These are phyloP conservation scores for Polytrichum commune DNA, from an alignment of 225 moss, liverwort and hornwort species.

Conservation along the genomic window DNA sequence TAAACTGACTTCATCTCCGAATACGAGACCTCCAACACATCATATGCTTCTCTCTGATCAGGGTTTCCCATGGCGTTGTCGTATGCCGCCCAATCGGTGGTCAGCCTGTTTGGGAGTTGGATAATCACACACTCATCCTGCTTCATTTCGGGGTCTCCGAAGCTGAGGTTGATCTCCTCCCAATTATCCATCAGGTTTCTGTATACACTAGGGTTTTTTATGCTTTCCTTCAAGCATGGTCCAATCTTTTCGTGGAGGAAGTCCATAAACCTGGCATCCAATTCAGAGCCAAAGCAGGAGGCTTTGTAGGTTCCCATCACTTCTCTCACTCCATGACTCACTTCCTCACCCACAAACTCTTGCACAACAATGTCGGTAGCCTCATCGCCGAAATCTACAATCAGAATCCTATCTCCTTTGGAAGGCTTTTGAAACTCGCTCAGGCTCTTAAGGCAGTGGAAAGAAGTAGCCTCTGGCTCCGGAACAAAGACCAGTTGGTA, in stretches of 20 bases:
- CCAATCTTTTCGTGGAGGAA: slow-evolving; percentile 36
- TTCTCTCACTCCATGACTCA: slow-evolving; percentile 32
- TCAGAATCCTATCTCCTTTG: slow-evolving; percentile 42
- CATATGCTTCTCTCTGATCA: neutral
- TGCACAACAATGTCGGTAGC: slow-evolving; percentile 65
- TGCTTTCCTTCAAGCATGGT: slow-evolving; percentile 30
- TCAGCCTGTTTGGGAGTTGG: neutral
- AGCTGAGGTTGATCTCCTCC: slow-evolving; percentile 10
- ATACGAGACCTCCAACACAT: too few species aligned
- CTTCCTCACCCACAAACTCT: slow-evolving; percentile 20
- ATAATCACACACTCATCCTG: too few species aligned
- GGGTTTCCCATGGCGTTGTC: neutral
- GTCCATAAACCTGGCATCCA: slow-evolving; percentile 51
- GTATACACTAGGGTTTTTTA: slow-evolving; percentile 8
- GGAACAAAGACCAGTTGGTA: slow-evolving; percentile 25
- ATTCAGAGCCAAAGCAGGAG: slow-evolving; percentile 46
- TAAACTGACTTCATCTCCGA: slow-evolving; percentile 45
- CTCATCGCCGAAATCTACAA: slow-evolving; percentile 59
- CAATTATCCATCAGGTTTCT: slow-evolving; percentile 8
- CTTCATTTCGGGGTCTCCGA: neutral
- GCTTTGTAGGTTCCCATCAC: slow-evolving; percentile 41
- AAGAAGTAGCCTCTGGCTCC: slow-evolving; percentile 67
- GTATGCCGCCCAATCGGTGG: slow-evolving; percentile 3
- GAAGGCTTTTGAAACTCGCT: slow-evolving; percentile 4
- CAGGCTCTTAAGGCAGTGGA: slow-evolving; percentile 51